These are phyloP conservation scores for Arctostaphylos glauca DNA, from an alignment of 148 eudicot species.

Conservation along the genomic window DNA sequence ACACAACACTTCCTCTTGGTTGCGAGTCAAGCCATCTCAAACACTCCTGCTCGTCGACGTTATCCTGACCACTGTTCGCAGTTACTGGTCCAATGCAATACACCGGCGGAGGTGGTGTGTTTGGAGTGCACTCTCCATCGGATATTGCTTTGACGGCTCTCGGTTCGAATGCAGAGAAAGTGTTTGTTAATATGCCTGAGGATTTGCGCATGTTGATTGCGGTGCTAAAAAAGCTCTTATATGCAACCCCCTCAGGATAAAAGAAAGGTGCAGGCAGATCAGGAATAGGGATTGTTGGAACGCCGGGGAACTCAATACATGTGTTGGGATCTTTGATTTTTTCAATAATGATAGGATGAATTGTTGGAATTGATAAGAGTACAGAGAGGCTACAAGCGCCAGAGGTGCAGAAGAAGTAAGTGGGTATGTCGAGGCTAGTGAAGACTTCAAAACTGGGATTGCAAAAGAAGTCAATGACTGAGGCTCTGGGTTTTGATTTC, in stretches of 20 bases:
- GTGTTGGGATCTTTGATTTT: constrained; percentile 14
- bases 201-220: constrained; percentile 11
- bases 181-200: constrained; percentile 25
- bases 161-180: constrained; percentile 28
- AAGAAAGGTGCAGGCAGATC: constrained; percentile 17
- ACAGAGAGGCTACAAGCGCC: constrained; percentile 23
- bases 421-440: constrained; percentile 15
- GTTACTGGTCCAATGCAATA: constrained; percentile 30
- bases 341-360: not conserved
- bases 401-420: constrained; percentile 33
- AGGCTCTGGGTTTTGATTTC: constrained; percentile 4
- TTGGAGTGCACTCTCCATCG: constrained; percentile 23
- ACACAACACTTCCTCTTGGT: constrained; percentile 32
- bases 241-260: constrained; percentile 3
- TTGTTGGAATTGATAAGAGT: constrained; percentile 16
- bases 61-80: not conserved
- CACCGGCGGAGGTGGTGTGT: constrained; percentile 25
- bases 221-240: constrained; percentile 3
- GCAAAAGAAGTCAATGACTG: constrained; percentile 30
- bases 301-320: constrained; percentile 9
- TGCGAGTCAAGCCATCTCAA: constrained; percentile 36
- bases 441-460: constrained; percentile 16
- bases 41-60: constrained; percentile 17
- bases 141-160: constrained; percentile 15
- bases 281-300: constrained; percentile 16